Percentiles rank a stretch among this genome's conserved stretches.
Conservation (phyloP, 192 early-diverging fungal genomes). For the Linnemannia exigua region DNA sequence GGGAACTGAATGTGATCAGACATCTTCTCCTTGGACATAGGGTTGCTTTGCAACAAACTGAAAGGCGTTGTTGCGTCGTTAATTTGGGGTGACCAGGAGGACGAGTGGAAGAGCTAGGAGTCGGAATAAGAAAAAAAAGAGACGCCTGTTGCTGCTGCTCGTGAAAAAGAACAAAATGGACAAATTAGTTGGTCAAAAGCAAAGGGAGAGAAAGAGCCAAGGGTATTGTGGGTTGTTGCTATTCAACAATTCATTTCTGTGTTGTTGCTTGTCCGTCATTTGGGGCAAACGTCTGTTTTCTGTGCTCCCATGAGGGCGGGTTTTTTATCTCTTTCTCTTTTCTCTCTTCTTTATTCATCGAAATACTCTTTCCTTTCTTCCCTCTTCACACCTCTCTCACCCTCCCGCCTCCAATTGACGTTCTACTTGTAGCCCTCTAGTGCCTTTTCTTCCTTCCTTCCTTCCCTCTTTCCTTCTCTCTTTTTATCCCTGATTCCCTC, state of each 20-base stretch:
- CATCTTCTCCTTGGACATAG: neutral
- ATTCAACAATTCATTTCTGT: too few relatives aligned
- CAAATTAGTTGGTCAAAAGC: too few relatives aligned
- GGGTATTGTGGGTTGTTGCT: too few relatives aligned
- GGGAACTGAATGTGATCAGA: conserved; percentile 5
- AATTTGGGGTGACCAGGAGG: neutral
- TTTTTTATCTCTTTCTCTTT: neutral
- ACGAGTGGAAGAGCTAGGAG: neutral
- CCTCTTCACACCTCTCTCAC: too few relatives aligned
- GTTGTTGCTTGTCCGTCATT: neutral
- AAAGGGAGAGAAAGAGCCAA: too few relatives aligned
- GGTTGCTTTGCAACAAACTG: neutral
- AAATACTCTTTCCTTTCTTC: neutral
- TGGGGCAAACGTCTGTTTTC: neutral
- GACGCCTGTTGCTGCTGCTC: neutral
- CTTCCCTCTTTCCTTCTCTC: neutral
- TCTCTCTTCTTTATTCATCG: neutral
- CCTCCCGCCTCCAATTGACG: too few relatives aligned
- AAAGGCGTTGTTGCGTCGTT: neutral
- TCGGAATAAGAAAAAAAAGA: neutral
- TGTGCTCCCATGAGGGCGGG: too few relatives aligned
- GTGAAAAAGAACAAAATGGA: neutral
- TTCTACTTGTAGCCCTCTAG: neutral
- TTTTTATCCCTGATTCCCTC: conserved; percentile 1
- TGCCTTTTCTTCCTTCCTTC: neutral